Conservation (phyloP, 305 asterid genomes). For the Galium porrigens region DNA sequence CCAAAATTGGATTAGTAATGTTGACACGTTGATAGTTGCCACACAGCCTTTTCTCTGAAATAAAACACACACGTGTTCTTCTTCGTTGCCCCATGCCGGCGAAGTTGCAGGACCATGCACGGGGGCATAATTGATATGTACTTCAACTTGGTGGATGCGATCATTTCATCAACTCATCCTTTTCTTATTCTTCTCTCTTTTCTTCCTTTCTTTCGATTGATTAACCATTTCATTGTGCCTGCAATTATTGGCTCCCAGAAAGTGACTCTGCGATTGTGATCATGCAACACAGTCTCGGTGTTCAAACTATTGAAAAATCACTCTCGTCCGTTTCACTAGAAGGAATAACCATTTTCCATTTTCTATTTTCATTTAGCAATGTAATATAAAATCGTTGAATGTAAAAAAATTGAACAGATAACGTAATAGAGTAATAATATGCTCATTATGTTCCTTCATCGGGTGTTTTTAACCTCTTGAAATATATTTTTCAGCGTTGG, state of each 20-base stretch:
- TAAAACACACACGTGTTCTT: neutral
- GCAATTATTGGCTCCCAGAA: constrained; percentile 15
- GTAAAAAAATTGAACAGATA: no score
- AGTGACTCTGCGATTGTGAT: constrained; percentile 6
- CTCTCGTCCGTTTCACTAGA: neutral
- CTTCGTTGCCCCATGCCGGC: neutral
- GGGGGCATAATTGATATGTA: neutral
- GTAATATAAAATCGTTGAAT: neutral
- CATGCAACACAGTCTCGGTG: neutral
- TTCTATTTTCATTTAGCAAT: neutral
- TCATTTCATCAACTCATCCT: neutral
- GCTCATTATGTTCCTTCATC: no score
- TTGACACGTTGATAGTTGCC: neutral
- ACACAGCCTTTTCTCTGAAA: neutral
- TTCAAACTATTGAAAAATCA: neutral
- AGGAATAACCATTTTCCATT: neutral
- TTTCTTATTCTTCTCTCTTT: neutral
- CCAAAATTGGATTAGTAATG: neutral
- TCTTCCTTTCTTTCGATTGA: neutral
- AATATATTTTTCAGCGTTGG: no score
- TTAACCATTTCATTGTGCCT: neutral
- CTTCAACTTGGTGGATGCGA: constrained; percentile 8
- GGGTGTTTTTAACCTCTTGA: no score
- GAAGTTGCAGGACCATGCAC: neutral
- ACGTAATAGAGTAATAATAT: no score